A percentile compares a stretch with the other conserved stretches of the same genome.
These are phyloP conservation scores for Rugonectria rugulosa DNA, from an alignment of 2,329 filamentous ascomycete species.

Conservation along the genomic window DNA sequence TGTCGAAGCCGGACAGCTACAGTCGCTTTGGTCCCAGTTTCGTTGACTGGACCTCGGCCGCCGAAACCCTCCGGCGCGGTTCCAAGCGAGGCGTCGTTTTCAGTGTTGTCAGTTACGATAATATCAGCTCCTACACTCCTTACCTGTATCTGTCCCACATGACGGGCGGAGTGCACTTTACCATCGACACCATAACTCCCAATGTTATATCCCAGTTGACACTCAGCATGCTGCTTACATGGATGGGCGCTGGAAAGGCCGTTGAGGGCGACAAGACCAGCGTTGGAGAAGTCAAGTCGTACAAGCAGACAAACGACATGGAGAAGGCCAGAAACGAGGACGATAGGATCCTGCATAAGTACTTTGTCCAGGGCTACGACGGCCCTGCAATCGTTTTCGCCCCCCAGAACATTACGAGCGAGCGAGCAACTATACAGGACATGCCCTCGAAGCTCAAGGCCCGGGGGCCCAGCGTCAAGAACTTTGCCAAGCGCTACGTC, in stretches of 20 bases:
- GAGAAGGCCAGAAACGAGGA: conserved; percentile 13
- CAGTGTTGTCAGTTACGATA: conserved; percentile 44
- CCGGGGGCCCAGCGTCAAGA: conserved; percentile 36
- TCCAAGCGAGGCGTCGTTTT: conserved; percentile 54
- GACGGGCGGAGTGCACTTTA: conserved; percentile 52
- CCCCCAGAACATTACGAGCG: conserved; percentile 12
- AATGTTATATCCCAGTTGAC: conserved; percentile 51
- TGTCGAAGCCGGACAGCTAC: conserved; percentile 32
- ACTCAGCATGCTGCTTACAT: conserved; percentile 37
- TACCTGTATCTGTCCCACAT: conserved; percentile 52
- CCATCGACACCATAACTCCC: conserved; percentile 34
- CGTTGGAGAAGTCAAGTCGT: conserved; percentile 20
- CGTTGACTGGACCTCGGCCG: conserved; percentile 53
- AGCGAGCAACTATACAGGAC: conserved; percentile 27
- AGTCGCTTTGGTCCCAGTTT: conserved; percentile 47
- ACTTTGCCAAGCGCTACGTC: conserved; percentile 51
- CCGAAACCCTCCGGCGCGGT: conserved; percentile 42
- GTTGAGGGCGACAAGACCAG: conserved; percentile 15
- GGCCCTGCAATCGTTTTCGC: neutral
- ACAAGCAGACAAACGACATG: conserved; percentile 26
- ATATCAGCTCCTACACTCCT: conserved; percentile 37
- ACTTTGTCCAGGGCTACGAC: conserved; percentile 3
- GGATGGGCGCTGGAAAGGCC: conserved; percentile 31
- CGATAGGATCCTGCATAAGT: neutral
- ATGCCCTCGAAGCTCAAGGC: conserved; percentile 36